Evolutionary conservation across 2,329 filamentous ascomycete genomes (phyloP).

Genomic region (Elsinoe batatas): DNA sequence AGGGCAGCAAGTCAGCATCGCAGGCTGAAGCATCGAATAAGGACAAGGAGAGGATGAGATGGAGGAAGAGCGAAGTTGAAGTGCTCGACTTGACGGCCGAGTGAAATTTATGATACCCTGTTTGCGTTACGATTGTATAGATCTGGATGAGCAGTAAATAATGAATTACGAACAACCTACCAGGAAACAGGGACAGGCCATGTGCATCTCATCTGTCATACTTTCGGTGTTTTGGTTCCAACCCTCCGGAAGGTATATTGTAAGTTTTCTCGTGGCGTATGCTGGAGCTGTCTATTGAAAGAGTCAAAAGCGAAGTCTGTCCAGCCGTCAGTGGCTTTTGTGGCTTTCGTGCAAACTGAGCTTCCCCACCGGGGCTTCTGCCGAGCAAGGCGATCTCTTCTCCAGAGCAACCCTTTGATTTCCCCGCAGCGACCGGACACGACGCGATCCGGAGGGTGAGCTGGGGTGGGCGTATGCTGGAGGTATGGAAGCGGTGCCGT

Average conservation of each 20-base stretch:
- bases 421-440: not conserved
- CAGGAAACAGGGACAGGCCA: too few relatives aligned
- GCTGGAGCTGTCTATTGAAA: not conserved
- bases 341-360: not conserved
- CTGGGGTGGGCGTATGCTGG: not conserved
- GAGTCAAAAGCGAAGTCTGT: slow-evolving; percentile 3
- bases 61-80: slow-evolving; percentile 27
- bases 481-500: not conserved
- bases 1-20: not conserved
- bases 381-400: not conserved
- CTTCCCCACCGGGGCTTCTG: slow-evolving; percentile 10
- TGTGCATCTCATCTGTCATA: too few relatives aligned
- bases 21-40: not conserved
- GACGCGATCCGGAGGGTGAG: not conserved
- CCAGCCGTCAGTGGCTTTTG: slow-evolving; percentile 6
- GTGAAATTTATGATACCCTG: slow-evolving; percentile 12
- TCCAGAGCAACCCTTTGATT: slow-evolving; percentile 2
- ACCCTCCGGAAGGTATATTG: not conserved
- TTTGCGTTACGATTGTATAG: slow-evolving; percentile 6
- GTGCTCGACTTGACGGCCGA: slow-evolving; percentile 26
- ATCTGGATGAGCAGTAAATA: slow-evolving; percentile 5
- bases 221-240: too few relatives aligned
- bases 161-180: not conserved
- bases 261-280: not conserved
- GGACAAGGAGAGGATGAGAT: slow-evolving; percentile 17